Base-by-base conservation (phyloP, 108 stramenopile species). In the Skeletonema grethae region DNA sequence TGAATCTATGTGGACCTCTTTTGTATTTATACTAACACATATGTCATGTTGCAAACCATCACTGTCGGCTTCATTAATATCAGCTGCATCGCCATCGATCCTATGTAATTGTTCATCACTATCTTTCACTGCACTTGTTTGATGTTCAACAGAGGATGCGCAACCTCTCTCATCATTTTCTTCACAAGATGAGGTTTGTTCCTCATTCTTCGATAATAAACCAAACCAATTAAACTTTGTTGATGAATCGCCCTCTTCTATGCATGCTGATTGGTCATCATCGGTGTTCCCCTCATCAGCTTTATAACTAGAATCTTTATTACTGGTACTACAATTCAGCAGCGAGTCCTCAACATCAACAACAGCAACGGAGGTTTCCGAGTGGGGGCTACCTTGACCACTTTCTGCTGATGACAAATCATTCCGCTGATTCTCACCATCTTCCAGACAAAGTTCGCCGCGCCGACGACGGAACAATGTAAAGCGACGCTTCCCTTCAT, bases 201-300 rank as follows among this genome's bases (percentile, higher is more conserved):
- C n/a, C n/a, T n/a, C 22, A 22, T 53, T 53, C 50, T 22, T 53
- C 9, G 2, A 22, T 22, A 20, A 22, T 22, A 53, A 22, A 22
- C 50, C 50, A 53, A 53, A 53, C 50, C 50, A 53, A 22, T 53
- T 53, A n/a, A 53, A 53, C 4, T 48, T 48, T 48, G 43, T 4
- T 45, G 46, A 11, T 48, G 46, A 6, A 7, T 22, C 6, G 8
- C 4, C 7, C 22, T 20, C 50, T 22, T 20, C 22, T 53, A 22
- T 53, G 22, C 22, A 22, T 4, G 22, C 22, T n/a, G 15, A 43
- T 43, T 43, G 41, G 7, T 53, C 22, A 7, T 5, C 8, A 53
- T 22, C 8, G 5, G 0, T 20, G 50, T 15, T 43, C 4, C 15
- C 13, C 15, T 43, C 41, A 5, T 43, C 41, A n/a, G n/a, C 15